These are phyloP conservation scores for Wickerhamiella sergipiensis DNA, from an alignment of 805 yeast species.

Conservation along the genomic window DNA sequence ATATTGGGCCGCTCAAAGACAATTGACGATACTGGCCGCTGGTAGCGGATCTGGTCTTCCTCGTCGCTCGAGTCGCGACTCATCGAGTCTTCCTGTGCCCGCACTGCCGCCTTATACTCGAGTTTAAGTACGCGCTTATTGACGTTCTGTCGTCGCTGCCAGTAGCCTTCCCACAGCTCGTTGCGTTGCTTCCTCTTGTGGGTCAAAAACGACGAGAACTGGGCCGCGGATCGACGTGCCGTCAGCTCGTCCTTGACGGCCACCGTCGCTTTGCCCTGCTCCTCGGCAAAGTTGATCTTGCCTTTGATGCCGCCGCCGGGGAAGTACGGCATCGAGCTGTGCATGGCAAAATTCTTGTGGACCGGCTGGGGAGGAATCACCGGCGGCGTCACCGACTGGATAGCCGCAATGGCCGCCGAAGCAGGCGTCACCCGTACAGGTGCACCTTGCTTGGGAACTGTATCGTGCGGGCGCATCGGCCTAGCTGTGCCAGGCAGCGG, in stretches of 20 bases:
- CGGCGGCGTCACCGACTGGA: constrained; percentile 15
- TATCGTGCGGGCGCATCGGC: background rate
- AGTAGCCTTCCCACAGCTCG: constrained; percentile 23
- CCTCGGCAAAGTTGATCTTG: constrained; percentile 7
- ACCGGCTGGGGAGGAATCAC: constrained; percentile 10
- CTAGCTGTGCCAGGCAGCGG: background rate
- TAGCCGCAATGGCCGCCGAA: constrained; percentile 14
- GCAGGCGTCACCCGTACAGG: background rate
- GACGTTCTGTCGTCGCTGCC: constrained; percentile 18
- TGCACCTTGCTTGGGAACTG: background rate
- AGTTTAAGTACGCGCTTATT: constrained; percentile 10
- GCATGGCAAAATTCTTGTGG: constrained; percentile 12
- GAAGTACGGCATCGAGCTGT: constrained; percentile 12
- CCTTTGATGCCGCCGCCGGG: constrained; percentile 19
- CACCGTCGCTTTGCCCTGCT: constrained; percentile 4
- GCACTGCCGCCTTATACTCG: constrained; percentile 16
- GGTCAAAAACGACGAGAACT: constrained; percentile 17
- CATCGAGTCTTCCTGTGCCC: constrained; percentile 14
- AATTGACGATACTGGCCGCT: constrained; percentile 8
- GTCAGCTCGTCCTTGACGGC: constrained; percentile 16
- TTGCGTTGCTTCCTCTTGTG: constrained; percentile 20
- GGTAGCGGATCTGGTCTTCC: constrained; percentile 9
- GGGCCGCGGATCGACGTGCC: constrained; percentile 16
- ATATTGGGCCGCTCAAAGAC: constrained; percentile 13
- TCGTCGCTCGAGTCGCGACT: constrained; percentile 15